These are phyloP conservation scores for Pogostemon cablin DNA, from an alignment of 257 asterid species.

Conservation along the genomic window DNA sequence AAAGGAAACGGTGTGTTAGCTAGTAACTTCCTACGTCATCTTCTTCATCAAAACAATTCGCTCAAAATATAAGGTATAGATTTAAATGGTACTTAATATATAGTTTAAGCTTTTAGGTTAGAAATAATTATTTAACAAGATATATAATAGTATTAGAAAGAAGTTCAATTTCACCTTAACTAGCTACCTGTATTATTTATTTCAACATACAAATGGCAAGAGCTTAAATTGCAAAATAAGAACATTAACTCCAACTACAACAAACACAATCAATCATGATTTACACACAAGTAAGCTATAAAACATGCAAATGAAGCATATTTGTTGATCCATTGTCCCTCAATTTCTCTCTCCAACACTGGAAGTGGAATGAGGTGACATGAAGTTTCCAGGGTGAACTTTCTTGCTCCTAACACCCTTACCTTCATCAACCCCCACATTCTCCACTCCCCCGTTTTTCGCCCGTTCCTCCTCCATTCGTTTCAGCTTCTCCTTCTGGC, in stretches of 20 bases:
- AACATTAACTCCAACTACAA: not conserved
- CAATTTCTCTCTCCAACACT: conserved; percentile 11
- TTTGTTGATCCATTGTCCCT: conserved; percentile 7
- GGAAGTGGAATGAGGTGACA: conserved; percentile 28
- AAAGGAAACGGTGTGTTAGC: too few relatives aligned
- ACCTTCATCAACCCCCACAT: conserved; percentile 17
- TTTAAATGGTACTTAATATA: too few relatives aligned
- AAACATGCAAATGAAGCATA: not conserved
- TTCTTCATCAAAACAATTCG: too few relatives aligned
- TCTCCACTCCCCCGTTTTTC: conserved; percentile 28
- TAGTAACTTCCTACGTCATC: too few relatives aligned
- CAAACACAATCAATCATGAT: not conserved
- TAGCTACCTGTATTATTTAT: not conserved
- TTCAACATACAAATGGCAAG: not conserved
- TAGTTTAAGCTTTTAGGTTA: too few relatives aligned
- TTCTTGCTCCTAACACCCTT: conserved; percentile 35
- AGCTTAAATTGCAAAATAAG: not conserved
- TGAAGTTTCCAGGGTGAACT: conserved; percentile 42
- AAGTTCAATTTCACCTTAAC: not conserved
- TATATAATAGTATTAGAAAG: too few relatives aligned
- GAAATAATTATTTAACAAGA: too few relatives aligned
- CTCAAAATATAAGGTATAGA: too few relatives aligned
- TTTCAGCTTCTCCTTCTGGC: conserved; percentile 38
- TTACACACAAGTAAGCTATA: conserved; percentile 9
- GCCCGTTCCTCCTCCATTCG: conserved; percentile 38